Evolutionary conservation across 2,329 filamentous ascomycete genomes (phyloP).

Genomic region (Aureobasidium sp.): DNA sequence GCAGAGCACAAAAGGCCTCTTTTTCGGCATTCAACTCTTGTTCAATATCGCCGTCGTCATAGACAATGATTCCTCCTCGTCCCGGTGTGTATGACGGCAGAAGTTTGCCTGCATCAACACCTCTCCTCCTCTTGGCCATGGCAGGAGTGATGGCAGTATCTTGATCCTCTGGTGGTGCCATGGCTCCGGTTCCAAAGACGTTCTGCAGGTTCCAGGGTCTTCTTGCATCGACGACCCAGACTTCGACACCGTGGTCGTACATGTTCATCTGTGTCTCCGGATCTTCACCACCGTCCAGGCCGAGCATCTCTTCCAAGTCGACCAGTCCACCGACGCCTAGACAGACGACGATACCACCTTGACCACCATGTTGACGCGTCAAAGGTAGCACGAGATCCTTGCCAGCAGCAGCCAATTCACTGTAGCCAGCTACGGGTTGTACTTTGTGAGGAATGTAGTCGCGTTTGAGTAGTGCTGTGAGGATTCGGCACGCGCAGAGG

Average conservation of each 20-base stretch:
- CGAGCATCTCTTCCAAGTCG: conserved; percentile 71
- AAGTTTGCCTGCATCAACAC: conserved; percentile 66
- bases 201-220: conserved; percentile 93
- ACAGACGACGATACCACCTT: conserved; percentile 82
- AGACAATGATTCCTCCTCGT: conserved; percentile 82
- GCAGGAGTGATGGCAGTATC: conserved; percentile 14
- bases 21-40: conserved; percentile 66
- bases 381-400: conserved; percentile 72
- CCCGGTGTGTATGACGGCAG: conserved; percentile 64
- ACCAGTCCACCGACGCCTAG: conserved; percentile 87
- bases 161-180: conserved; percentile 25
- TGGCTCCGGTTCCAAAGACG: conserved; percentile 54
- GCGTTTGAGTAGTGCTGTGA: conserved; percentile 86
- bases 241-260: conserved; percentile 72
- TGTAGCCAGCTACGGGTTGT: conserved; percentile 87
- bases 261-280: conserved; percentile 23
- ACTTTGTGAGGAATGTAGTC: conserved; percentile 98
- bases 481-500: conserved; percentile 87
- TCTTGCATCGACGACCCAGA: conserved; percentile 88
- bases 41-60: conserved; percentile 92
- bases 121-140: conserved; percentile 45
- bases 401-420: conserved; percentile 72
- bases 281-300: conserved; percentile 51
- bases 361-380: conserved; percentile 75
- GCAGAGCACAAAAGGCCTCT: conserved; percentile 74